Evolutionary conservation across 768 basidiomycete species (phyloP), one percentile per base, ranked within the genome.

Genomic region (Rhodotorula diobovata): DNA sequence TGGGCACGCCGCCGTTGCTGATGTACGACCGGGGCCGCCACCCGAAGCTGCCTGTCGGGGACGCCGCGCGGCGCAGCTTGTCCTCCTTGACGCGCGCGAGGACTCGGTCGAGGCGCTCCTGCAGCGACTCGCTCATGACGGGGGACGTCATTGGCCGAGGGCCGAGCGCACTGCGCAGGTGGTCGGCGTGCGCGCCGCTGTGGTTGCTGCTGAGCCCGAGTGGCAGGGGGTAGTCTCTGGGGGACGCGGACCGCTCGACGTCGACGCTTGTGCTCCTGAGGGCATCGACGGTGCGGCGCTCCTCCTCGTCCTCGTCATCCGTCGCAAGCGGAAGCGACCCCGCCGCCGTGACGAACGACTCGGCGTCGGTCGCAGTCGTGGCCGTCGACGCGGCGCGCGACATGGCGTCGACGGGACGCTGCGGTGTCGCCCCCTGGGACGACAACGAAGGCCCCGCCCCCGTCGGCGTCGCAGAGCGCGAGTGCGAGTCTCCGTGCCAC

Each of bases 401-500:
- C 32, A 71, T 35, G 20, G 39, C 30, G 18, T 63, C 53, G 3
- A 59, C 35, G 20, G 73, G 60, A 1, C 65, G 64, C 6, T 21
- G 32, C 41, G 8, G 18, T 11, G 4, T 15, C 23, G 4, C 34
- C 3, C 10, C 20, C 55, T 2, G 11, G 30, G 32, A 12, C 34
- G 14, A 14, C n/a, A 30, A 25, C 32, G 32, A 41, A 2, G 53
- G 15, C 12, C 18, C 53, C 53, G 53, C 30, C 6, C 32, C n/a
- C 34, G 37, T 14, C 14, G 41, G 43, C 21, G 55, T 14, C 48
- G 46, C 15, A n/a, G n/a, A n/a, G n/a, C n/a, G n/a, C n/a, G n/a
- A n/a, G n/a, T n/a, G n/a, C n/a, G n/a, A n/a, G 28, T 39, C 39
- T 8, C 10, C 54, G n/a, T 73, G 72, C 84, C 90, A 89, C 76